Conservation (phyloP, 2,329 filamentous ascomycete species). For the Fusarium chaquense region DNA sequence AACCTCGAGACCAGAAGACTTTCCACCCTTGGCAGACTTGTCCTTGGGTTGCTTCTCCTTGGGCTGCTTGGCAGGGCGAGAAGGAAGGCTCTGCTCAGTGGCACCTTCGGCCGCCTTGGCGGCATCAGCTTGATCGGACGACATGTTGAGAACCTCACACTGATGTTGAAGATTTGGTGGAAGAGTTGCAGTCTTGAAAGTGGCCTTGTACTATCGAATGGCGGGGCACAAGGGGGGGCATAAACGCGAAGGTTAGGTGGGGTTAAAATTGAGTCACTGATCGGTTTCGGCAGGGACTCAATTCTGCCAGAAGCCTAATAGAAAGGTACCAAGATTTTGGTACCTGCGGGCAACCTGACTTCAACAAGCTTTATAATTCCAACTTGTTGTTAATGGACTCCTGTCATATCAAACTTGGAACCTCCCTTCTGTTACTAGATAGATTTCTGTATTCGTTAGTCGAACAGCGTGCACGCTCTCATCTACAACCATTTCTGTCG, state of each 20-base stretch:
- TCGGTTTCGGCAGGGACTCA: slow-evolving; percentile 23
- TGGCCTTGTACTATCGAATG: slow-evolving; percentile 39
- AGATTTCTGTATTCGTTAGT: not conserved
- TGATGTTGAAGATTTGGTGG: slow-evolving; percentile 42
- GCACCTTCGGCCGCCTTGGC: slow-evolving; percentile 53
- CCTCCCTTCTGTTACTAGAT: not conserved
- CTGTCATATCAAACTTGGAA: not conserved
- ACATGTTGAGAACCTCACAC: slow-evolving; percentile 49
- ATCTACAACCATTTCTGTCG: not conserved
- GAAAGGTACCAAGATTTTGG: not conserved
- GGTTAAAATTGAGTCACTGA: slow-evolving; percentile 51
- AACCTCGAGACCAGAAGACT: slow-evolving; percentile 69
- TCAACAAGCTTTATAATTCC: not conserved
- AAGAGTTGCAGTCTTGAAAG: slow-evolving; percentile 41
- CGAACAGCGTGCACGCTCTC: not conserved
- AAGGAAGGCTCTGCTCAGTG: slow-evolving; percentile 51
- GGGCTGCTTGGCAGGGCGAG: slow-evolving; percentile 54
- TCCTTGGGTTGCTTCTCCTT: slow-evolving; percentile 52
- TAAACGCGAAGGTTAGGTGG: slow-evolving; percentile 52
- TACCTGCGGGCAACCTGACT: not conserved
- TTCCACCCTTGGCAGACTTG: slow-evolving; percentile 64
- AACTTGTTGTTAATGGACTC: not conserved
- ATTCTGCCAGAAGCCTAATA: not conserved
- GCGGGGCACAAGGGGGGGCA: slow-evolving; percentile 51
- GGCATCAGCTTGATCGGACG: slow-evolving; percentile 54